phyloP scores from a whole-genome alignment of 2,329 filamentous ascomycete genomes.

The Lachnellula subtilissima region DNA sequence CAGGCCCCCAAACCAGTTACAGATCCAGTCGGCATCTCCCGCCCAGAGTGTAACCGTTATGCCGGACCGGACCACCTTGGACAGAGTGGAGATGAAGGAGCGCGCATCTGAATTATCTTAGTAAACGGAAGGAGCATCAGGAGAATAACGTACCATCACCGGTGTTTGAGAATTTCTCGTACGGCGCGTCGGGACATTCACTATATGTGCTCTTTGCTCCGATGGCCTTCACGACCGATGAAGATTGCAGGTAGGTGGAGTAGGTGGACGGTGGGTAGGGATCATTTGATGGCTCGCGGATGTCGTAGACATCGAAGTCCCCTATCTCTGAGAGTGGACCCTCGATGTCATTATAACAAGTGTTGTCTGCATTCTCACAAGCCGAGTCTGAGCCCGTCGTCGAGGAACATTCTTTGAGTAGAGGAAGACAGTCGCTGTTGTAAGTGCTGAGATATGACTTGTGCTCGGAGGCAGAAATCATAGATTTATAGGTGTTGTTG shows the following conservation, averaged over 20 bases:
- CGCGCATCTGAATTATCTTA: slow-evolving; percentile 30
- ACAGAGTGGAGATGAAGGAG: slow-evolving; percentile 41
- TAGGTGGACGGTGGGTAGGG: slow-evolving; percentile 37
- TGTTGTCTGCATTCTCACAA: slow-evolving; percentile 2
- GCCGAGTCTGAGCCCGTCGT: slow-evolving; percentile 56
- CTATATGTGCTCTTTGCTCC: slow-evolving; percentile 39
- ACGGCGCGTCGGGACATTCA: slow-evolving; percentile 37
- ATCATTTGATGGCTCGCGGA: slow-evolving; percentile 34
- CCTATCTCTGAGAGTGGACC: neutral
- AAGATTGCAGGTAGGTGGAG: slow-evolving; percentile 35
- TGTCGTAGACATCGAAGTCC: slow-evolving; percentile 44
- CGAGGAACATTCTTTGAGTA: slow-evolving; percentile 55
- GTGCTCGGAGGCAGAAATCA: slow-evolving; percentile 31
- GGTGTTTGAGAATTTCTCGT: slow-evolving; percentile 36
- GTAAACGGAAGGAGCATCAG: neutral
- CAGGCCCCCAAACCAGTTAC: slow-evolving; percentile 52
- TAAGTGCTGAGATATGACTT: neutral
- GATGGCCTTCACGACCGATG: slow-evolving; percentile 38
- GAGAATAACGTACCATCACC: slow-evolving; percentile 35
- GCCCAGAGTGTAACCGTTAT: slow-evolving; percentile 50
- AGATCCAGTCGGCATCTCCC: slow-evolving; percentile 54
- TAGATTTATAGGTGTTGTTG: slow-evolving; percentile 32
- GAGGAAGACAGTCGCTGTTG: neutral
- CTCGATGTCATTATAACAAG: neutral
- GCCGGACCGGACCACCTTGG: slow-evolving; percentile 42